Percentiles rank a stretch among this genome's conserved stretches.
Evolutionary conservation across 169 alveolate genomes (phyloP).

Genomic region (Plasmodium chabaudi): DNA sequence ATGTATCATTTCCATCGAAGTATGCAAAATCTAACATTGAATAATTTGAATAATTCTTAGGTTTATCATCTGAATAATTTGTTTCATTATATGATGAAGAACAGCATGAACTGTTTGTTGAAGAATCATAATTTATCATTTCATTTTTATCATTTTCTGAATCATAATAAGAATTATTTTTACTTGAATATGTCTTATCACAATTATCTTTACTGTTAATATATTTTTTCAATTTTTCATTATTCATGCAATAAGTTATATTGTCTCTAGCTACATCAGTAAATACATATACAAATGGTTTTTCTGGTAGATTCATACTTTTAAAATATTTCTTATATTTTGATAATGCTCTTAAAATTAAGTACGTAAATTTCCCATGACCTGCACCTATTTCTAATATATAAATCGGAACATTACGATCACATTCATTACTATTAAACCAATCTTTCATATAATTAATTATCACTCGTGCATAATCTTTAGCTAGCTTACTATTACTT

Average conservation of each 20-base stretch:
- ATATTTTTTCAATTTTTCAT: slow-evolving; percentile 77
- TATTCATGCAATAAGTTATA: slow-evolving; percentile 80
- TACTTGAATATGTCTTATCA: slow-evolving; percentile 41
- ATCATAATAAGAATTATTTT: slow-evolving; percentile 50
- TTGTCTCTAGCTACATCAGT: slow-evolving; percentile 87
- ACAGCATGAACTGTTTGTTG: slow-evolving; percentile 15
- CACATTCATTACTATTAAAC: slow-evolving; percentile 75
- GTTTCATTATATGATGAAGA: slow-evolving; percentile 38
- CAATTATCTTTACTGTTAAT: slow-evolving; percentile 67
- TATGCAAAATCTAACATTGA: slow-evolving; percentile 88
- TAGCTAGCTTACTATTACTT: slow-evolving; percentile 87
- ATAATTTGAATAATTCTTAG: slow-evolving; percentile 21
- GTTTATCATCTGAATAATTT: slow-evolving; percentile 49
- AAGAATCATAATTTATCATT: slow-evolving; percentile 23
- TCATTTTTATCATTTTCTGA: slow-evolving; percentile 50
- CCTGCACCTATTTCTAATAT: slow-evolving; percentile 89
- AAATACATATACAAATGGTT: slow-evolving; percentile 87
- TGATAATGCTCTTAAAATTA: slow-evolving; percentile 84
- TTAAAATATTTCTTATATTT: slow-evolving; percentile 80
- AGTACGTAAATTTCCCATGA: slow-evolving; percentile 87
- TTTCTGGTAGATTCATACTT: slow-evolving; percentile 83
- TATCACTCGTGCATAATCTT: slow-evolving; percentile 86
- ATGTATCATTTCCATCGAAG: slow-evolving; percentile 86
- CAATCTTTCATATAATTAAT: slow-evolving; percentile 85
- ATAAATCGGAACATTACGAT: slow-evolving; percentile 76